Percentiles rank a stretch among this genome's conserved stretches.
phyloP scores from a whole-genome alignment of 345 rosid genomes.

The Mercurialis annua region DNA sequence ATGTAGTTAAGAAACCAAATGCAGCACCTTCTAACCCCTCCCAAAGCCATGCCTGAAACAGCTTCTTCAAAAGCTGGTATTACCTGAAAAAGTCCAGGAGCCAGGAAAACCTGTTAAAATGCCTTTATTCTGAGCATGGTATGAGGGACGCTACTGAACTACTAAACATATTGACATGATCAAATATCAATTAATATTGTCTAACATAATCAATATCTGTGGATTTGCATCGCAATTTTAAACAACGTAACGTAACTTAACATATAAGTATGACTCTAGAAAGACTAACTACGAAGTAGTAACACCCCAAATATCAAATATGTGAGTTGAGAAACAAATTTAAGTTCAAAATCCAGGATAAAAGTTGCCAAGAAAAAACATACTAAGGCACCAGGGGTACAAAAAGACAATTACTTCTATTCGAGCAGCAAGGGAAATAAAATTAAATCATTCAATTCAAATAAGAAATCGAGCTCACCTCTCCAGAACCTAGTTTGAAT shows the following conservation, averaged over 20 bases:
- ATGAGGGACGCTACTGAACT: background rate
- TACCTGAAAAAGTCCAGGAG: conserved; percentile 51
- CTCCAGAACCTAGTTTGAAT: conserved; percentile 69
- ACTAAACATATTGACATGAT: conserved; percentile 2
- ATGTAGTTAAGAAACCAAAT: conserved; percentile 17
- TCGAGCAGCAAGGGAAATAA: background rate
- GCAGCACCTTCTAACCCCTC: conserved; percentile 83
- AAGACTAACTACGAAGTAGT: background rate
- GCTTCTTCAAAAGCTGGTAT: conserved; percentile 98
- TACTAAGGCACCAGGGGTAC: background rate
- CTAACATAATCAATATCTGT: background rate
- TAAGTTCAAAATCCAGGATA: background rate
- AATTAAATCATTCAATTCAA: conserved; percentile 9
- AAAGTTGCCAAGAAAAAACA: background rate
- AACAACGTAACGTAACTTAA: background rate
- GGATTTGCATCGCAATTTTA: background rate
- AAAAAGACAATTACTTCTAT: background rate
- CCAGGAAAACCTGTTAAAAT: conserved; percentile 14
- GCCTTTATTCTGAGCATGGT: background rate
- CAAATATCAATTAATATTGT: background rate
- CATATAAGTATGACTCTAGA: background rate
- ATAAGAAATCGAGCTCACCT: conserved; percentile 39
- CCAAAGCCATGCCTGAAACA: conserved; percentile 79
- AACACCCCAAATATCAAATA: conserved; percentile 3
- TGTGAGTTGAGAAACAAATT: background rate